Base-by-base conservation (phyloP, 495 filamentous ascomycete genomes). In the Aspergillus taichungensis region DNA sequence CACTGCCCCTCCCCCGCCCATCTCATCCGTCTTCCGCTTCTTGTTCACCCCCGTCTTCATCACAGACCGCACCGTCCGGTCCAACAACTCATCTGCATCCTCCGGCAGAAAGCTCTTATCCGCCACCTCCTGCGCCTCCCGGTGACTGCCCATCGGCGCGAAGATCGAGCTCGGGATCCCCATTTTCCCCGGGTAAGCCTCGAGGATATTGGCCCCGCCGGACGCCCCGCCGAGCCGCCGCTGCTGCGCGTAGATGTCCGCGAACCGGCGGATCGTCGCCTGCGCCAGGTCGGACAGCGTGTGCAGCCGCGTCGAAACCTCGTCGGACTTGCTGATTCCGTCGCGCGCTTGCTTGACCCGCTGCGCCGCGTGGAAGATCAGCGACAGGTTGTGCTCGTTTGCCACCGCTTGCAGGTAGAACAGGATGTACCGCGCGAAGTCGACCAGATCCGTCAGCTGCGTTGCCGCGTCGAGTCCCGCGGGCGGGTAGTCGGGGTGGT, bases 351-450 rank as follows among this genome's bases (percentile, higher is more conserved):
- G 84, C 66, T 99, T 99, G 39, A 95, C 83, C 7, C 88, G 82
- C 67, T 97, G 88, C 12, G 87, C 91, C 38, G 94, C 80, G 61
- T 95, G 88, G 70, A 83, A 94, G 46, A 99, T 90, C 47, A 95
- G 65, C 0, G 85, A 83, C 6, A 97, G 71, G 53, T 96, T 97
- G 13, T 85, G 79, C 52, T 88, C 82, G 27, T 82, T 94, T 8
- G 85, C 89, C 11, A 96, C 82, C 24, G 81, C 79, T 31, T 73
- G 78, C 33, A 97, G 68, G 59, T 96, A 99, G 64, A 88, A 95
- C 18, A 95, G 66, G 40, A 97, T 77, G 59, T 96, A 99, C 54
- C 75, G 78, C 6, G 84, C 78, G 55, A 91, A 85, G 56, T 95
- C 87, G 13, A 78, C 67, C 37, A 96, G 63, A 40, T 91, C 85